Base-by-base conservation (phyloP, 2,329 filamentous ascomycete genomes). In the Colletotrichum sp. region DNA sequence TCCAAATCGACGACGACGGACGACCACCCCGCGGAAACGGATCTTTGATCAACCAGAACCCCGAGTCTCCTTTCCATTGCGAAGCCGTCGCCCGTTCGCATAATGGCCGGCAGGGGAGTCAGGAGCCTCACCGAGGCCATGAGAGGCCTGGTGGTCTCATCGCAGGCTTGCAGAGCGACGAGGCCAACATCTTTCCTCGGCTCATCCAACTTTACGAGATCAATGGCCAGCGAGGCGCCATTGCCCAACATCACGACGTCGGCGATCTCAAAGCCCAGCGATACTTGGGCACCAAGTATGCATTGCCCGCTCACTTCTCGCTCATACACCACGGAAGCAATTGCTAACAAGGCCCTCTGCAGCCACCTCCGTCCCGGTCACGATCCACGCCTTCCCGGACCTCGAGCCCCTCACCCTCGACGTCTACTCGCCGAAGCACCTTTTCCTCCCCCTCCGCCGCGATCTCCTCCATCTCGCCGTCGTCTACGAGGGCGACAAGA, bases 401-500 rank as follows among this genome's bases (percentile, higher is more conserved):
- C 92, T 98, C 85, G 96, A 98, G 85, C 97, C 97, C 28, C 88
- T 92, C 64, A 89, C 92, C 66, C 94, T 97, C 84, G 92, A 95
- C 82, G 86, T 91, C 80, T 98, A 96, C 88, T 93, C 94, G 55
- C 88, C 92, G 76, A 94, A 94, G 81, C 95, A 98, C 85, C 94
- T 99, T 59, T 88, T 94, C 82, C 91, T 98, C 38, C 97, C 97
- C 4, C 90, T 98, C 62, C 94, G 97, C 75, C 93, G 94, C 83
- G 97, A 99, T 84, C 92, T 99, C 78, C 92, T 99, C 69, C 96
- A 99, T 87, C 92, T 95, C 78, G 97, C 97, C 74, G 92, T 99
- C 74, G 87, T 98, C 79, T 98, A 94, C 89, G 97, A 99, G 87
- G 97, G 95, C 79, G 96, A 98, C 87, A 91, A 89, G 81, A 94